Evolutionary conservation across 2,329 filamentous ascomycete genomes (phyloP), one percentile per base, ranked within the genome.

Genomic region (Aspergillus pseudoterreus): DNA sequence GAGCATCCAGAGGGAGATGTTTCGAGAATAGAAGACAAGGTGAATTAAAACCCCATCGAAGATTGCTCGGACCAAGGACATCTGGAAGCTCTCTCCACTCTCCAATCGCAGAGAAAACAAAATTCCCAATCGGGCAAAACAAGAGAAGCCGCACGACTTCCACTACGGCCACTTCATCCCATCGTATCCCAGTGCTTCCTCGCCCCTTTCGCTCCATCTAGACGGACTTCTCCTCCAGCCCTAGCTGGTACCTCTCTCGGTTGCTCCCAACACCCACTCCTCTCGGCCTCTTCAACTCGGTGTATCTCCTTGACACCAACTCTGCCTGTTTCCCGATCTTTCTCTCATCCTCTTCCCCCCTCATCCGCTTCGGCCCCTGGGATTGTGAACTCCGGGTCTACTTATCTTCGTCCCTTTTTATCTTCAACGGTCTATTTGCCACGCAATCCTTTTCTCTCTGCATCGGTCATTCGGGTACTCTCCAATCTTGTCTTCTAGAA

Each of bases 51-150:
- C 4, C 22, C 22, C 22, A 19, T 19, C 19, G 19, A 22, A 22
- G 22, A 22, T 22, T 22, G 4, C 41, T 15, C 46, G 47, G 43
- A 43, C 33, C 22, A 42, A 30, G 17, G 10, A 49, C 17, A 43
- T 41, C 32, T 43, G 42, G 39, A 14, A 22, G 38, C 38, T 19
- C 6, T 19, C 19, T 19, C 19, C 19, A 19, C 19, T 19, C 19
- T 42, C 15, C 19, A 42, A 21, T 42, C 39, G 39, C 15, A 42
- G 22, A 51, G 47, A 51, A 46, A 48, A 35, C 48, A 48, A 45
- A 35, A 41, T 38, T 43, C 48, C 53, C 43, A 52, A 53, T 54
- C 27, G 53, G 54, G 56, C 54, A 57, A 57, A 50, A 38, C 46
- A 49, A 51, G 43, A 53, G 50, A 56, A 53, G 45, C 43, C 50